Evolutionary conservation across 352 stramenopile genomes (phyloP).

Genomic region (Phytophthora constricta): DNA sequence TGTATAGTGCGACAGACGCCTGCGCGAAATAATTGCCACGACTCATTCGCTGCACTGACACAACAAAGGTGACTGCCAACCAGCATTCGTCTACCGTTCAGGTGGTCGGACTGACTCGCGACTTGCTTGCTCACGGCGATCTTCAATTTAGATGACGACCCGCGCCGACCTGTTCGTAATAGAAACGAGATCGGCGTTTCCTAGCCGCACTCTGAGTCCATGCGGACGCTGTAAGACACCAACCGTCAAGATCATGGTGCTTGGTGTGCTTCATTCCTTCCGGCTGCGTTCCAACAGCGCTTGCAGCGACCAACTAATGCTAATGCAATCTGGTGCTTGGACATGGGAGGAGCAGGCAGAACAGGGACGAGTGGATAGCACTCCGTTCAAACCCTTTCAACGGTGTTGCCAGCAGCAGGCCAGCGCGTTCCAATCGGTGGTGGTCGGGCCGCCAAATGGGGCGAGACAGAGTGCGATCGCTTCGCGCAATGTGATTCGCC

Average conservation of each 20-base stretch:
- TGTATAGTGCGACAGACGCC: slow-evolving; percentile 1
- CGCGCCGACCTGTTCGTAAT: slow-evolving; percentile 18
- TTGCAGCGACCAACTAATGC: background rate
- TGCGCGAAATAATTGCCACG: slow-evolving; percentile 31
- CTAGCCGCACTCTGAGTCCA: too few species aligned
- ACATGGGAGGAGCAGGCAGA: background rate
- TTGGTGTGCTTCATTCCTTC: too few species aligned
- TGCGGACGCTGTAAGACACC: background rate
- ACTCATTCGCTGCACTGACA: slow-evolving; percentile 23
- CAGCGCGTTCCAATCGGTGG: too few species aligned
- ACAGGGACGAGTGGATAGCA: background rate
- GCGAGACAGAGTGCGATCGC: too few species aligned
- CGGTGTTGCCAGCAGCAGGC: too few species aligned
- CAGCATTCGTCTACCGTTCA: slow-evolving; percentile 34
- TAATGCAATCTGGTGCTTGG: too few species aligned
- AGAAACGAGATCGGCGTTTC: slow-evolving; percentile 5
- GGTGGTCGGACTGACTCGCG: slow-evolving; percentile 28
- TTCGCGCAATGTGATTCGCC: too few species aligned
- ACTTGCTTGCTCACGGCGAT: slow-evolving; percentile 19
- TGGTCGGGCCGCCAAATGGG: too few species aligned
- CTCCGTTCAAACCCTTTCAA: background rate
- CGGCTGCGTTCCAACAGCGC: too few species aligned
- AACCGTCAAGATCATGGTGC: too few species aligned
- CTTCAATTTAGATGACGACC: slow-evolving; percentile 14
- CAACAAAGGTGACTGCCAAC: slow-evolving; percentile 27